Conservation (phyloP, 768 basidiomycete genomes). For the Termitomyces sp. region DNA sequence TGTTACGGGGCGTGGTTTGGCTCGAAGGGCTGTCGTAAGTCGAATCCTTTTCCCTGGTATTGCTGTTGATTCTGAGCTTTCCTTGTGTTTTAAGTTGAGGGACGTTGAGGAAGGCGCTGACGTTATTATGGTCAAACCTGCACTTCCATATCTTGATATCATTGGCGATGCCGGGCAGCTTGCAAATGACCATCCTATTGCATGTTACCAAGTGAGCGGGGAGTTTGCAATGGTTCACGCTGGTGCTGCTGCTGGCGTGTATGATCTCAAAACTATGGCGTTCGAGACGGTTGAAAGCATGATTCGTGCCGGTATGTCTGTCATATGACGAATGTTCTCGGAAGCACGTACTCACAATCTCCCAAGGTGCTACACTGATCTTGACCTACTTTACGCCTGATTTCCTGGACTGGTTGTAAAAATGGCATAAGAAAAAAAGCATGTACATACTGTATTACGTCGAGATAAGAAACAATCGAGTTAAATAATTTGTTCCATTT, state of each 20-base stretch:
- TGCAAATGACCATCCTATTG: conserved; percentile 85
- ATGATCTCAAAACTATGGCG: conserved; percentile 87
- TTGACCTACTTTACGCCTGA: conserved; percentile 96
- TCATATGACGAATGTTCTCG: neutral
- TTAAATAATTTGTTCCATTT: neutral
- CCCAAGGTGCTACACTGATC: conserved; percentile 81
- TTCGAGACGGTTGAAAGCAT: conserved; percentile 91
- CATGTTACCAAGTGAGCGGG: conserved; percentile 95
- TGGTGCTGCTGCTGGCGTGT: conserved; percentile 91
- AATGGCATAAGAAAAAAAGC: neutral
- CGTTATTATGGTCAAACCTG: conserved; percentile 98
- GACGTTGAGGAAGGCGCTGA: conserved; percentile 92
- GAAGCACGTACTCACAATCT: neutral
- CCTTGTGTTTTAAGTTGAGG: conserved; percentile 51
- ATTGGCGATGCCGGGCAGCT: conserved; percentile 82
- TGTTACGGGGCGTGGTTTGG: conserved; percentile 80
- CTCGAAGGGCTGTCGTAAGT: conserved; percentile 87
- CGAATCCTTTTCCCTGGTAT: neutral
- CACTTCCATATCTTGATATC: conserved; percentile 94
- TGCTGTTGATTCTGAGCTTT: conserved; percentile 1
- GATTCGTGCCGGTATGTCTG: conserved; percentile 78
- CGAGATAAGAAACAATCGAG: neutral
- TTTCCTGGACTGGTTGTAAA: conserved; percentile 80
- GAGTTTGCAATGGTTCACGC: conserved; percentile 98
- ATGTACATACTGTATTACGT: neutral